Evolutionary conservation across 257 asterid genomes (phyloP), one percentile per base, ranked within the genome.

Genomic region (Solanum sparsipilum): DNA sequence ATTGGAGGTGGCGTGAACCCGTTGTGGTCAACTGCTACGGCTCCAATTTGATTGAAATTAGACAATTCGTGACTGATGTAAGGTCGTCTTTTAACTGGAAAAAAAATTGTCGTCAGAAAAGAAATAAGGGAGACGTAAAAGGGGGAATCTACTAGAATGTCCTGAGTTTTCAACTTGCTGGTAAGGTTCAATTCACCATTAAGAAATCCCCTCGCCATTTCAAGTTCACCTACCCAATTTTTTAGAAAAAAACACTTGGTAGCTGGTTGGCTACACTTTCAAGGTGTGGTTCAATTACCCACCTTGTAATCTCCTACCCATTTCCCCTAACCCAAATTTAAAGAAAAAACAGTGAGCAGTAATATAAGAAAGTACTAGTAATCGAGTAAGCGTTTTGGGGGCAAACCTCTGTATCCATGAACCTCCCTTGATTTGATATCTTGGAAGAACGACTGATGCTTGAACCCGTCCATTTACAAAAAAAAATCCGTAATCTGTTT

Each of bases 341-440:
- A 56, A 56, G 25, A 56, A 56, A 48, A 48, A 48, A 48, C 58
- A 15, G 63, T 5, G 23, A 81, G 83, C 25, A 71, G 16, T 7
- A 31, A 15, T 34, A 85, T 34, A 46, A 6, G 8, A 41, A 58
- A 34, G 5, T 29, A 41, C 11, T 31, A 11, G 32, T 1, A 11
- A 82, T 71, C 9, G 16, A 27, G 35, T 32, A 58, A 18, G 25
- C n/a, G 7, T 46, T 81, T 46, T 39, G 46, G 12, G 75, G 58
- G 34, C 86, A 20, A 18, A 96, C 99, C 98, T 94, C 98, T 89
- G 91, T 92, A 96, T 13, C 98, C 98, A 87, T 93, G 92, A 88
- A 96, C 90, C 90, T 96, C 99, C 88, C 99, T 93, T 58, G 93
- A 91, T 87, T 87, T 95, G 87, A 95, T 84, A 84, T 95, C 99